These are phyloP conservation scores for Blastocystis sp. DNA, from an alignment of 352 stramenopile genomes.

Conservation along the genomic window DNA sequence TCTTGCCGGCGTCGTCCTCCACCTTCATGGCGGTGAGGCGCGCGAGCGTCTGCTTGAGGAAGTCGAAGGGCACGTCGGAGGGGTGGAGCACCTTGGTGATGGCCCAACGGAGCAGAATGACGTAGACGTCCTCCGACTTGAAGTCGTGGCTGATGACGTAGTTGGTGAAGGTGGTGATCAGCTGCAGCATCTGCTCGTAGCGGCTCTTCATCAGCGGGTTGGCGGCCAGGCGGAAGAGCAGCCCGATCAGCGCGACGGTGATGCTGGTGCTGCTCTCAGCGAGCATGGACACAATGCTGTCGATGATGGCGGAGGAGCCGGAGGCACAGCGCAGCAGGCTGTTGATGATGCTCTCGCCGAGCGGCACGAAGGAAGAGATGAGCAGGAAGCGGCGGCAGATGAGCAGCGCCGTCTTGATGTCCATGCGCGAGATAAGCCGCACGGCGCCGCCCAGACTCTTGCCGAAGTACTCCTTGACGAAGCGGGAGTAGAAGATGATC, in stretches of 20 bases:
- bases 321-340: not conserved
- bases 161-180: not conserved
- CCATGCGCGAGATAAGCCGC: constrained; percentile 1
- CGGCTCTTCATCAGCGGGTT: not conserved
- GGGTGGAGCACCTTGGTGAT: not conserved
- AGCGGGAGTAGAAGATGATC: constrained; percentile 13
- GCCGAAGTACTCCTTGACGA: constrained; percentile 56
- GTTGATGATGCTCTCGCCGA: constrained; percentile 25
- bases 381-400: constrained; percentile 40
- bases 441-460: constrained; percentile 36
- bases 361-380: constrained; percentile 16
- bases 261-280: constrained; percentile 6
- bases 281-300: constrained; percentile 1
- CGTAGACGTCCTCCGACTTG: constrained; percentile 23
- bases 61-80: not conserved
- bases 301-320: not conserved
- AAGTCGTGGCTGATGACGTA: constrained; percentile 31
- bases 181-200: not conserved
- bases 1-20: constrained; percentile 9
- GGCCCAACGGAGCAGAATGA: constrained; percentile 27
- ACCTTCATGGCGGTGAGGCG: not conserved
- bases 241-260: constrained; percentile 27
- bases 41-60: not conserved
- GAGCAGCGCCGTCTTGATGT: not conserved
- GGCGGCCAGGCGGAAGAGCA: constrained; percentile 47